These are phyloP conservation scores for Elsinoe australis DNA, from an alignment of 2,329 filamentous ascomycete genomes.

Conservation along the genomic window DNA sequence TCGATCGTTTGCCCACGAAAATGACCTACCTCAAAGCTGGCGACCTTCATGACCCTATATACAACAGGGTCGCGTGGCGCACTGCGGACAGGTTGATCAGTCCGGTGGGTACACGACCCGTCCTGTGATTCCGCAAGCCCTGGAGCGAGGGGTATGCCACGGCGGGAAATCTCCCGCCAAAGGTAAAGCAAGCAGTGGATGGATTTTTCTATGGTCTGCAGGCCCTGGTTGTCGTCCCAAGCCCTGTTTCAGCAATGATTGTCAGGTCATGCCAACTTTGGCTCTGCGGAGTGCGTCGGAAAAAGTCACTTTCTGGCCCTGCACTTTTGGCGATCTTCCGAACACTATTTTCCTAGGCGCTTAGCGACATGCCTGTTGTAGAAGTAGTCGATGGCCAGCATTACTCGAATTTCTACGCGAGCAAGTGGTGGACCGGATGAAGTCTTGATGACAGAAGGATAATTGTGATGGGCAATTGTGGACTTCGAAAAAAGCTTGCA, in stretches of 20 bases:
- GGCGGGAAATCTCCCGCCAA: neutral
- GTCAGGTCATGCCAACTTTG: neutral
- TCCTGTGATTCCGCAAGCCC: neutral
- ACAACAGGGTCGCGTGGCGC: neutral
- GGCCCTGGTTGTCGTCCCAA: neutral
- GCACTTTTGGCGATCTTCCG: neutral
- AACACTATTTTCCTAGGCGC: neutral
- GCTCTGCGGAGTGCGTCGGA: constrained; percentile 5
- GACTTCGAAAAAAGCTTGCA: no score
- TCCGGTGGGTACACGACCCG: neutral
- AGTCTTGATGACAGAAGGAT: no score
- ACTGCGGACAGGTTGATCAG: neutral
- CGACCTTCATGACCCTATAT: neutral
- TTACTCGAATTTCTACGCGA: no score
- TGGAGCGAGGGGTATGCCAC: no score
- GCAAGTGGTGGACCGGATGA: no score
- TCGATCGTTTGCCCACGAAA: no score
- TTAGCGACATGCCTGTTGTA: neutral
- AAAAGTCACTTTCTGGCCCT: neutral
- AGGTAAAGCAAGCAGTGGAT: neutral
- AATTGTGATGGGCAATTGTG: no score
- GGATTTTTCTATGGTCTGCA: neutral
- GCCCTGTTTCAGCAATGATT: constrained; percentile 11
- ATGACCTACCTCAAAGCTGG: neutral
- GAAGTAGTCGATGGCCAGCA: neutral